Percentiles rank a stretch among this genome's conserved stretches.
These are phyloP conservation scores for Spiraea crenata DNA, from an alignment of 331 rosid genomes.

Conservation along the genomic window DNA sequence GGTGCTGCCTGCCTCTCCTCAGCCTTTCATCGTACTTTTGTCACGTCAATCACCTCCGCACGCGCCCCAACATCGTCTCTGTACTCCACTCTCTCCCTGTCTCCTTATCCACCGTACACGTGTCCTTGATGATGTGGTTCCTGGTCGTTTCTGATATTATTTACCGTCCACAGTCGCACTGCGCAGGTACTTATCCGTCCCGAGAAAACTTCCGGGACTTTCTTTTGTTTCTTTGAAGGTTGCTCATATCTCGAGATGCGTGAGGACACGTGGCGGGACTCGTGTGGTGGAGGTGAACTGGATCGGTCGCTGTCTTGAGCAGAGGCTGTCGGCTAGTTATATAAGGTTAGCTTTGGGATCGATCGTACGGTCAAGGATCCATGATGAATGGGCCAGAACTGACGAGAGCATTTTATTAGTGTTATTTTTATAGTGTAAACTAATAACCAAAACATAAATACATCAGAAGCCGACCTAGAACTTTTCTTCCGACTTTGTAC, in stretches of 20 bases:
- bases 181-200: background rate
- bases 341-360: slow-evolving; percentile 17
- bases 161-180: background rate
- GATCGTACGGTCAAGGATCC: slow-evolving; percentile 45
- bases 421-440: no score
- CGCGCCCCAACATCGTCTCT: slow-evolving; percentile 36
- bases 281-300: slow-evolving; percentile 37
- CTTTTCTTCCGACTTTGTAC: no score
- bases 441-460: no score
- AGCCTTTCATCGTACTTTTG: slow-evolving; percentile 85
- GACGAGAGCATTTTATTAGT: no score
- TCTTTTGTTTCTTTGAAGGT: background rate
- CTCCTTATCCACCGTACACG: slow-evolving; percentile 13
- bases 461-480: no score
- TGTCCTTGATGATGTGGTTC: background rate
- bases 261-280: slow-evolving; percentile 24
- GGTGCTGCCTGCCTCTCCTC: slow-evolving; percentile 45
- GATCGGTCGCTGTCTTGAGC: slow-evolving; percentile 76
- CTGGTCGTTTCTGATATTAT: background rate
- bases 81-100: slow-evolving; percentile 2
- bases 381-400: slow-evolving; percentile 7
- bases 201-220: background rate
- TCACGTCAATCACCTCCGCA: slow-evolving; percentile 47
- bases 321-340: slow-evolving; percentile 61
- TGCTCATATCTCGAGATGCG: background rate